Evolutionary conservation across 2,329 filamentous ascomycete species (phyloP), one percentile per base, ranked within the genome.

Genomic region (Calonectria pseudoturangicola): DNA sequence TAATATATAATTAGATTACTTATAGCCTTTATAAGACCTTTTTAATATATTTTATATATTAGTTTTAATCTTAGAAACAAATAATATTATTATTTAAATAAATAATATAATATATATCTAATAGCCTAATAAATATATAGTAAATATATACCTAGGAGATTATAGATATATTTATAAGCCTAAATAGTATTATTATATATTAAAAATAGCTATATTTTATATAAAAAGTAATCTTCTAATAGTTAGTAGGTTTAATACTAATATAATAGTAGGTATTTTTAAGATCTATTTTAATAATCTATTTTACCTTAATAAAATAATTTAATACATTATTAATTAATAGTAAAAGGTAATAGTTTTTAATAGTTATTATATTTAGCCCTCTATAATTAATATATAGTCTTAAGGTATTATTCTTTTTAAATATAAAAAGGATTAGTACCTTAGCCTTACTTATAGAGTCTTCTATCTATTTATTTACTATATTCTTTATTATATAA

Each of bases 71-170:
- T 18, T 72, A 66, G 66, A 43, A 70, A 50, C 58, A 74, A 39
- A 75, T 72, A 48, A 73, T 28, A n/a, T 75, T 75, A 75, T 72
- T 74, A 73, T 74, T 64, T 48, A 74, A 39, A 27, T 74, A 72
- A 45, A 68, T 68, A 63, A 73, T 74, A 73, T 71, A 74, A 62
- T 72, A 70, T 68, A 71, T 71, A 73, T 68, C 62, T 72, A 69
- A 30, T 71, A 73, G n/a, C 54, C 68, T 48, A 67, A 64, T 63
- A 66, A 74, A 51, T 63, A 67, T 43, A 56, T 71, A 66, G 56
- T 76, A 73, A 62, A 74, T 76, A 71, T 74, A 74, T 51, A 43
- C 56, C 48, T 74, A 73, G 50, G 70, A 73, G 1, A 30, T 74
- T 48, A 56, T 71, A 67, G 64, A 25, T 56, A 70, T 73, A 70